Evolutionary conservation across 2,329 filamentous ascomycete genomes (phyloP), one percentile per base, ranked within the genome.

Genomic region (Diaporthe capsici): DNA sequence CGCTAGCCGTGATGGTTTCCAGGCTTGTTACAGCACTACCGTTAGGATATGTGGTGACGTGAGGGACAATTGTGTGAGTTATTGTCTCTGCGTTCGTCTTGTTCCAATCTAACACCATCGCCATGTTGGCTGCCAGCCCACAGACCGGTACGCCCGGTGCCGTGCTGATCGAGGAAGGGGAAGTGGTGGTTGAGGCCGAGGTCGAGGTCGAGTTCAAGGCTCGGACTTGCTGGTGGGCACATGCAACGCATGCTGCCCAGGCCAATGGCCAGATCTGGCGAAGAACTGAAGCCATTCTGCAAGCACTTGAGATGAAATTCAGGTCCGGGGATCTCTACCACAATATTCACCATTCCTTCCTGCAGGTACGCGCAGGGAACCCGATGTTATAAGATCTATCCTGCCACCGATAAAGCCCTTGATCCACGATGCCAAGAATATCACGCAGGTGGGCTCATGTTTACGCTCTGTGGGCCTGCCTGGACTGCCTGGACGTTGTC

Each of bases 41-140:
- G 3, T 70, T 70, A 15, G 65, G 49, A 42, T 70, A 70, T 70
- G 65, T 70, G 31, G 65, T 70, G 34, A 70, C n/a, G 28, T 70
- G 65, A 55, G 65, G 65, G n/a, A 70, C 65, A 15, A 70, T 53
- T 42, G 65, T 70, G 25, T 70, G 65, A 7, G 65, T 70, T 55
- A 70, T 70, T 49, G 65, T 70, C 34, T 70, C 49, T 70, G 65
- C 65, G 39, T 70, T 70, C 7, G 65, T 70, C 31, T 42, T 70
- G 13, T 70, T 70, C 65, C 65, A 70, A 25, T 70, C 65, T 12
- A 55, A 42, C 4, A 70, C 47, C 65, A 70, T 70, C 4, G 65
- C 65, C 49, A 70, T n/a, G 17, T 70, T 70, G 22, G 65, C 65
- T 8, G 65, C 65, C 7, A 70, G 37, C 28, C 49, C 65, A 37